Percentiles rank a stretch among this genome's conserved stretches.
Evolutionary conservation across 1,284 basidiomycete species (phyloP).

Genomic region (Takashimella koratensis): DNA sequence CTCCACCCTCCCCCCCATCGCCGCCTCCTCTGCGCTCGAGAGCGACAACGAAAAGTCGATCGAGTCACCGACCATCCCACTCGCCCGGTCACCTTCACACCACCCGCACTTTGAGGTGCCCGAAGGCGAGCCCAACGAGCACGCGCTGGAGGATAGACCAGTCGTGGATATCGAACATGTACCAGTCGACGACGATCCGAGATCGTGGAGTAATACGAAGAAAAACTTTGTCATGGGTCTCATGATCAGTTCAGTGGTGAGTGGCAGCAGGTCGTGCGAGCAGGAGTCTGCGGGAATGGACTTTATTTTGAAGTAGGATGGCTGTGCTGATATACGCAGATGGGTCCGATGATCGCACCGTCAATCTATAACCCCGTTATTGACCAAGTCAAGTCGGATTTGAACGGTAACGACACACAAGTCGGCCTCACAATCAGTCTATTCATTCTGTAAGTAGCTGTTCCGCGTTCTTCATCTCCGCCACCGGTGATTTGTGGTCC

Average conservation of each 20-base stretch:
- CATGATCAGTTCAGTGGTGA: constrained; percentile 37
- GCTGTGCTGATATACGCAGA: constrained; percentile 59
- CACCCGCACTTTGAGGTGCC: constrained; percentile 23
- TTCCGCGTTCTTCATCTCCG: background rate
- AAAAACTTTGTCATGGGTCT: constrained; percentile 54
- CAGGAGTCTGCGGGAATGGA: too few relatives aligned
- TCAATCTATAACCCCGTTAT: constrained; percentile 52
- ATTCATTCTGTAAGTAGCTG: constrained; percentile 60
- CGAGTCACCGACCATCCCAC: background rate
- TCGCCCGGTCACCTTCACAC: constrained; percentile 1
- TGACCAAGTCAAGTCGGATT: constrained; percentile 60
- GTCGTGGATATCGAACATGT: constrained; percentile 62
- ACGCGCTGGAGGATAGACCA: constrained; percentile 1
- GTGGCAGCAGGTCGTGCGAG: too few relatives aligned
- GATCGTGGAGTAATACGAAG: constrained; percentile 63
- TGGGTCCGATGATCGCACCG: constrained; percentile 65
- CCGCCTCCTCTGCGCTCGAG: too few relatives aligned
- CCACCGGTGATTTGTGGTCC: background rate
- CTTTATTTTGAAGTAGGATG: too few relatives aligned
- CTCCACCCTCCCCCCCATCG: background rate
- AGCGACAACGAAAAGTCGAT: too few relatives aligned
- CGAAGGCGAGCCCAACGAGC: constrained; percentile 2
- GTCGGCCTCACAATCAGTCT: constrained; percentile 70
- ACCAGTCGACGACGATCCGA: constrained; percentile 70
- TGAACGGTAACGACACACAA: constrained; percentile 63